Evolutionary conservation across 1,284 basidiomycete species (phyloP), one percentile per base, ranked within the genome.

Genomic region (Rhodotorula sp.): DNA sequence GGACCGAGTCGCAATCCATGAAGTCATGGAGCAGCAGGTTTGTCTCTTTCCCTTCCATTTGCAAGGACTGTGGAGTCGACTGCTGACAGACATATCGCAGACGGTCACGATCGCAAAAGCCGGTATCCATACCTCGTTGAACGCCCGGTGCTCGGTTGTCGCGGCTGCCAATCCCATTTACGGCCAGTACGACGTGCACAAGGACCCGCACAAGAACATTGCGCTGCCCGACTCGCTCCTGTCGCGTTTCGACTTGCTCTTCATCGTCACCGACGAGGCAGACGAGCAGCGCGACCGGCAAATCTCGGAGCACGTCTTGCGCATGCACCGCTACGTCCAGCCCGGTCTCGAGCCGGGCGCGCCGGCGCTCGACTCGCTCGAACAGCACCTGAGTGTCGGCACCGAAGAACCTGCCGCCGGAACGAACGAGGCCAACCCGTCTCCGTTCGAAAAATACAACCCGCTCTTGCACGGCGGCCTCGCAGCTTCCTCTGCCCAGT

Each of bases 91-190:
- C 37, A 14, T 42, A 42, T 64, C 55, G 26, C 82, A 83, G 76
- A 99, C 96, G 0, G 95, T 99, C 64, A 98, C 96, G 1, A 99
- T 99, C 76, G 96, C 96, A 69, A 99, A 99, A 80, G 96, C 96
- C 18, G 96, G 96, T 72, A 99, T 99, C 76, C 95, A 98, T 81
- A 99, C 96, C 1, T 95, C 91, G 78, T 85, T 99, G 76, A 99
- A 99, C 81, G 96, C 96, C 6, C 87, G 96, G 54, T 99, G 95
- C 82, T 96, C 93, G 77, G 96, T 99, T 49, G 89, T 99, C 59
- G 96, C 96, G 12, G 96, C 96, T 42, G 96, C 96, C 57, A 99
- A 99, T 82, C 96, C 96, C 1, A 97, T 99, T 77, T 99, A 99
- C 79, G 96, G 96, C 60, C 95, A 97, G 83, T 99, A 99, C 81